phyloP scores from a whole-genome alignment of 352 stramenopile genomes.

The Globisporangium rhizosaccharum region DNA sequence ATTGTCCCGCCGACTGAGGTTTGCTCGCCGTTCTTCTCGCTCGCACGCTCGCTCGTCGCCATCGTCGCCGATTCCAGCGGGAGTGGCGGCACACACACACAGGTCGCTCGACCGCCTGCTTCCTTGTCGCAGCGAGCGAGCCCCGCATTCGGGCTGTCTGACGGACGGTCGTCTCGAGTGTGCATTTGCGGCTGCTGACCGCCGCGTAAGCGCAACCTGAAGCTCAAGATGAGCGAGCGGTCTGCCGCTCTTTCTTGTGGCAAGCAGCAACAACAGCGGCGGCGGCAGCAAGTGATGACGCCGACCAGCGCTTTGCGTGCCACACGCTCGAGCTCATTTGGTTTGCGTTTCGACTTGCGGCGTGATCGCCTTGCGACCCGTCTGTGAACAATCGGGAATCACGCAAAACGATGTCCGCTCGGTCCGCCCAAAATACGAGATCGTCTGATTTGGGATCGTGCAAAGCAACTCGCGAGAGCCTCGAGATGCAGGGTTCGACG shows the following conservation, averaged over 20 bases:
- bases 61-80: not conserved
- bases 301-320: too few relatives aligned
- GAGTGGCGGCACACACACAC: not conserved
- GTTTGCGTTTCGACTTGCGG: not conserved
- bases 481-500: not conserved
- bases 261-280: too few relatives aligned
- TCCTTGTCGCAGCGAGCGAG: not conserved
- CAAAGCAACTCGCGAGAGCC: not conserved
- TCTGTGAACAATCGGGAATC: conserved; percentile 1
- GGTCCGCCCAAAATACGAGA: conserved; percentile 14
- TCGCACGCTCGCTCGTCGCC: not conserved
- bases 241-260: too few relatives aligned
- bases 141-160: too few relatives aligned
- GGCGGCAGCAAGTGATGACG: too few relatives aligned
- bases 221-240: too few relatives aligned
- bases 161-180: too few relatives aligned
- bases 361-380: not conserved
- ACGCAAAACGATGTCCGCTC: not conserved
- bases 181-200: too few relatives aligned
- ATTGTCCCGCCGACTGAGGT: not conserved
- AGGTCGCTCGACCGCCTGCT: not conserved
- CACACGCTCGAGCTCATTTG: too few relatives aligned
- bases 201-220: too few relatives aligned
- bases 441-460: conserved; percentile 10
- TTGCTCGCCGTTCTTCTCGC: not conserved